Conservation (phyloP, 768 basidiomycete species). For the Tephrocybe sp. region DNA sequence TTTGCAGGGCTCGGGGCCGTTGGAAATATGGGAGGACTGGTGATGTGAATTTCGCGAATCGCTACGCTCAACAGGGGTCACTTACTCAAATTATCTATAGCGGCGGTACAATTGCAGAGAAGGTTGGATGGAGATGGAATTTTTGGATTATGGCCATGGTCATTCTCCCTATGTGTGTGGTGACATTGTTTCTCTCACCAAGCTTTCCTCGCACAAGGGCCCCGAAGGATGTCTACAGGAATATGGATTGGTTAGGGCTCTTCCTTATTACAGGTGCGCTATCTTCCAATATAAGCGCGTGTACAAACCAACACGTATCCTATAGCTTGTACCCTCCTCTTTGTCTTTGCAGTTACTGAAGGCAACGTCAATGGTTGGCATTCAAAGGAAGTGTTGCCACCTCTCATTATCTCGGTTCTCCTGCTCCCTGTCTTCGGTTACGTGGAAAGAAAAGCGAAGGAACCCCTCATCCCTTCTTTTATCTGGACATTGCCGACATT, state of each 20-base stretch:
- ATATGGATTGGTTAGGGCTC: constrained; percentile 13
- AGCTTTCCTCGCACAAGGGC: constrained; percentile 20
- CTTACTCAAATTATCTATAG: constrained; percentile 23
- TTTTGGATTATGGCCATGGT: constrained; percentile 45
- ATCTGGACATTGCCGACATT: constrained; percentile 30
- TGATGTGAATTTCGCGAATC: constrained; percentile 5
- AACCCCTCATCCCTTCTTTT: constrained; percentile 40
- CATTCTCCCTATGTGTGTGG: constrained; percentile 26
- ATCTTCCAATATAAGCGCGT: constrained; percentile 10
- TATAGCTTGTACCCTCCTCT: constrained; percentile 26
- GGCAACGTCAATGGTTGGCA: constrained; percentile 48
- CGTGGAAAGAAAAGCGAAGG: constrained; percentile 13
- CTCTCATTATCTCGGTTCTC: constrained; percentile 40
- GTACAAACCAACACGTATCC: not conserved
- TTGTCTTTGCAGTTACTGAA: constrained; percentile 35
- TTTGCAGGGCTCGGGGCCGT: constrained; percentile 44
- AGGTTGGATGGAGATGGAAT: constrained; percentile 40
- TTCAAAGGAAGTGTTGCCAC: constrained; percentile 35
- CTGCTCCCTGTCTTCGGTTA: constrained; percentile 34
- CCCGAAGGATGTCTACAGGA: constrained; percentile 7
- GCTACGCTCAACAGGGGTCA: not conserved
- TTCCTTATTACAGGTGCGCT: constrained; percentile 25
- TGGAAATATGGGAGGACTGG: constrained; percentile 23
- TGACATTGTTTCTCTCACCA: constrained; percentile 25
- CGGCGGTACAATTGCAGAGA: constrained; percentile 38